Conservation (phyloP, 2,329 filamentous ascomycete genomes). For the Paramyrothecium roridum region DNA sequence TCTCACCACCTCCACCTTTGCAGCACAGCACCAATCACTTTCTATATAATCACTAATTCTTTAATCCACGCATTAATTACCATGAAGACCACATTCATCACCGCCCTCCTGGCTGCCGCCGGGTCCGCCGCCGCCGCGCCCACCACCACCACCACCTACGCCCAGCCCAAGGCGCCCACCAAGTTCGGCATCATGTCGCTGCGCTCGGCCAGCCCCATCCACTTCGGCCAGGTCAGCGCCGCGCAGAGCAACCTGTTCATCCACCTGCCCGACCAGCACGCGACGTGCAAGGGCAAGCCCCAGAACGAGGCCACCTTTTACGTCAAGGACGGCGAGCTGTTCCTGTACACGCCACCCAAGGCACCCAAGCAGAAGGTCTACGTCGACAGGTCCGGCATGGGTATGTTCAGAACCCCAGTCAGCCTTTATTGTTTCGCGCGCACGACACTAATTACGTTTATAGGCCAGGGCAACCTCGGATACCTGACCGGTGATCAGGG, state of each 20-base stretch:
- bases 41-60: no score
- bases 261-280: conserved; percentile 39
- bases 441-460: background rate
- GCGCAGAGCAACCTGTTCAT: conserved; percentile 39
- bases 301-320: conserved; percentile 46
- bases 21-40: no score
- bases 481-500: conserved; percentile 45
- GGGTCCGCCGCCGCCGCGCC: conserved; percentile 23
- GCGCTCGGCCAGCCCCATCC: conserved; percentile 45
- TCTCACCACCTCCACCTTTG: no score
- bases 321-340: conserved; percentile 42
- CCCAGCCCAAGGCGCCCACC: conserved; percentile 9
- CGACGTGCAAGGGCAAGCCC: conserved; percentile 41
- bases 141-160: conserved; percentile 12
- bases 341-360: conserved; percentile 36
- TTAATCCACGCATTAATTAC: no score
- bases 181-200: conserved; percentile 49
- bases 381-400: conserved; percentile 57
- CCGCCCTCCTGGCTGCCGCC: conserved; percentile 19
- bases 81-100: conserved; percentile 24
- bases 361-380: conserved; percentile 41
- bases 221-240: conserved; percentile 44
- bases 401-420: conserved; percentile 25
- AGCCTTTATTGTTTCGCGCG: no score
- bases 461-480: conserved; percentile 49